Evolutionary conservation across 2,329 filamentous ascomycete genomes (phyloP).

Genomic region (Hypoxylon sp.): DNA sequence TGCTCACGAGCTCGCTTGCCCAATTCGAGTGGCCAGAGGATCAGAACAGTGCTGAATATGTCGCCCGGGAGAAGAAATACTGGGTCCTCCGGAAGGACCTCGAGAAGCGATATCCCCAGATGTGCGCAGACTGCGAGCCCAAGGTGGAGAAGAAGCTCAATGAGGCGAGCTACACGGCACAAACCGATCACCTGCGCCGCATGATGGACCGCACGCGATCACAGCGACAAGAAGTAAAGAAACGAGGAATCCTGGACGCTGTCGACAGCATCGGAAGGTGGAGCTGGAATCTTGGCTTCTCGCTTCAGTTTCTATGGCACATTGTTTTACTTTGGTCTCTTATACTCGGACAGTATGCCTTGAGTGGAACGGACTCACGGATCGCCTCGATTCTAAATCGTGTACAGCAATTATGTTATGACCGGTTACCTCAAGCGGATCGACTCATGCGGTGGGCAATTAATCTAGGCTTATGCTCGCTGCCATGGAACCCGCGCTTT

Average conservation of each 20-base stretch:
- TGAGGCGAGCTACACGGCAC: conserved; percentile 81
- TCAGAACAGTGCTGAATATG: conserved; percentile 74
- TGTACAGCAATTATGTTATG: conserved; percentile 35
- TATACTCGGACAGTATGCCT: conserved; percentile 38
- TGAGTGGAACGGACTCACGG: conserved; percentile 33
- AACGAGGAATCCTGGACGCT: conserved; percentile 58
- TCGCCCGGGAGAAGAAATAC: conserved; percentile 74
- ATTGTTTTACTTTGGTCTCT: conserved; percentile 51
- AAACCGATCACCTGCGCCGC: conserved; percentile 81
- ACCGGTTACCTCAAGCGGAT: conserved; percentile 57
- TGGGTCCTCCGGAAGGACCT: conserved; percentile 78
- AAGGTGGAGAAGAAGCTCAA: conserved; percentile 77
- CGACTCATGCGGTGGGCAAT: conserved; percentile 62
- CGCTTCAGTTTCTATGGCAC: conserved; percentile 62
- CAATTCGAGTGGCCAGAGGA: conserved; percentile 81
- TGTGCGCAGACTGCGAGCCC: conserved; percentile 84
- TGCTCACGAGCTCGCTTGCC: conserved; percentile 80
- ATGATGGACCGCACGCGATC: conserved; percentile 76
- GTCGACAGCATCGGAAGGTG: conserved; percentile 58
- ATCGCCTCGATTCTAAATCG: conserved; percentile 31
- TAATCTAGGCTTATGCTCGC: conserved; percentile 62
- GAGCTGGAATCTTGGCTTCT: conserved; percentile 62
- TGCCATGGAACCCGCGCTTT: conserved; percentile 78
- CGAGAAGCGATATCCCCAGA: conserved; percentile 87
- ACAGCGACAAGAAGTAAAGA: conserved; percentile 58